Percentiles rank a stretch among this genome's conserved stretches.
These are phyloP conservation scores for Paraconiothyrium sp. DNA, from an alignment of 2,329 filamentous ascomycete species.

Conservation along the genomic window DNA sequence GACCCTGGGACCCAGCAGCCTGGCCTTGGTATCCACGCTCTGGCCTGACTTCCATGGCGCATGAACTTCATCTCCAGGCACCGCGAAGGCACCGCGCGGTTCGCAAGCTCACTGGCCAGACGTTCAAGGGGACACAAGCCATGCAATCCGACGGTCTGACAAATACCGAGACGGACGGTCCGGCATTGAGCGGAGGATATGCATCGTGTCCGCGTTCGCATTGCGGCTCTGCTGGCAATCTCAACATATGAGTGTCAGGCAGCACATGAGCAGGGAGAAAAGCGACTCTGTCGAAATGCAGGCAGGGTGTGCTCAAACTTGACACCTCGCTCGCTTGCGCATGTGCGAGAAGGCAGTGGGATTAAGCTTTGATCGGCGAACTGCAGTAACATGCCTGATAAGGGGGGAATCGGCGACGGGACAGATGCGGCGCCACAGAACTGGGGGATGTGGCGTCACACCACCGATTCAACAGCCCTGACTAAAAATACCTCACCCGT, in stretches of 20 bases:
- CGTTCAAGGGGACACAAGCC: not conserved
- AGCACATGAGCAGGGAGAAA: not conserved
- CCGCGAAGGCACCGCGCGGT: not conserved
- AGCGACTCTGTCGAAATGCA: not conserved
- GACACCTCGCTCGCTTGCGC: not conserved
- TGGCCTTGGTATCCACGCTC: not conserved
- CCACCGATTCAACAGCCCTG: not conserved
- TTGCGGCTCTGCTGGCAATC: not conserved
- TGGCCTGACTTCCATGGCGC: conserved; percentile 1
- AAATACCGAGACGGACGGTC: conserved; percentile 6
- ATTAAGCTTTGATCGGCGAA: conserved; percentile 18
- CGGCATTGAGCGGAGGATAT: not conserved
- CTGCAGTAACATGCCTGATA: conserved; percentile 9
- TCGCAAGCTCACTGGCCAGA: not conserved
- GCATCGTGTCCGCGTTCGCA: not conserved
- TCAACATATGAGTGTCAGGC: not conserved
- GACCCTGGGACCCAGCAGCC: not conserved
- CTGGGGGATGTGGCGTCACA: conserved; percentile 15
- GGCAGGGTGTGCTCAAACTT: not conserved
- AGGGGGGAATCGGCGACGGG: conserved; percentile 7
- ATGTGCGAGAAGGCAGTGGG: conserved; percentile 3
- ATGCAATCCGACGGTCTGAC: not conserved
- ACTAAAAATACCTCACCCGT: conserved; percentile 5
- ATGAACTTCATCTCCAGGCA: conserved; percentile 12
- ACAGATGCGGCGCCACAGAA: conserved; percentile 1